Conservation (phyloP, 2,329 filamentous ascomycete species). For the Pseudofabraea citricarpa region DNA sequence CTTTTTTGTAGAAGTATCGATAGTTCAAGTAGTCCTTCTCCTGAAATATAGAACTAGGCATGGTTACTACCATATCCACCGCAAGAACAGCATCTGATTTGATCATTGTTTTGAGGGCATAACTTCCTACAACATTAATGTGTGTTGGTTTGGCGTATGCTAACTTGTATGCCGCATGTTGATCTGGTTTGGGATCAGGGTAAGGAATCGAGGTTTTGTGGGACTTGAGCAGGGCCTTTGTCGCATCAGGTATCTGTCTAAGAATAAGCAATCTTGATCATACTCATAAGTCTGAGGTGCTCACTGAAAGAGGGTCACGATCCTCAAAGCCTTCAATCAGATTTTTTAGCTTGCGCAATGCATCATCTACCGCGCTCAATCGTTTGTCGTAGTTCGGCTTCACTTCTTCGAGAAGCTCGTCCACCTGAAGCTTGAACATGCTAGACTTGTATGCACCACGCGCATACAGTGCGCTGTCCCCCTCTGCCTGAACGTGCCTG, state of each 20-base stretch:
- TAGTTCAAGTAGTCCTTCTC: slow-evolving; percentile 93
- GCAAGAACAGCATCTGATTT: slow-evolving; percentile 54
- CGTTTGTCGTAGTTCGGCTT: slow-evolving; percentile 54
- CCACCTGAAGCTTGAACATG: slow-evolving; percentile 63
- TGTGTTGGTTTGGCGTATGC: slow-evolving; percentile 69
- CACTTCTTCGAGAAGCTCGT: slow-evolving; percentile 55
- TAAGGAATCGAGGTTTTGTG: slow-evolving; percentile 74
- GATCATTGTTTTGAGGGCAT: slow-evolving; percentile 69
- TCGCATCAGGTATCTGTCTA: slow-evolving; percentile 70
- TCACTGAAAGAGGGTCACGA: slow-evolving; percentile 39
- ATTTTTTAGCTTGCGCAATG: slow-evolving; percentile 48
- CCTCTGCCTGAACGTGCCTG: not conserved
- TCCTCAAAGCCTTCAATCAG: slow-evolving; percentile 52
- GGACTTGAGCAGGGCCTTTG: slow-evolving; percentile 59
- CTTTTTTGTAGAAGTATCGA: slow-evolving; percentile 90
- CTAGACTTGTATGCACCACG: slow-evolving; percentile 54
- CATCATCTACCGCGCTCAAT: slow-evolving; percentile 45
- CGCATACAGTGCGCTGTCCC: slow-evolving; percentile 34
- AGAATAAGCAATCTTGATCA: too few relatives aligned
- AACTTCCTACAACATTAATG: slow-evolving; percentile 87
- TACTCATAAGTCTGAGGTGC: slow-evolving; percentile 5
- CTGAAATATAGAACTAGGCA: slow-evolving; percentile 77
- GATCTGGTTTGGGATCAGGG: slow-evolving; percentile 71
- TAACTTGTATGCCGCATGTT: slow-evolving; percentile 77
- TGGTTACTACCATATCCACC: slow-evolving; percentile 82